Conservation (phyloP, 352 stramenopile genomes). For the Blastocystis hominis region DNA sequence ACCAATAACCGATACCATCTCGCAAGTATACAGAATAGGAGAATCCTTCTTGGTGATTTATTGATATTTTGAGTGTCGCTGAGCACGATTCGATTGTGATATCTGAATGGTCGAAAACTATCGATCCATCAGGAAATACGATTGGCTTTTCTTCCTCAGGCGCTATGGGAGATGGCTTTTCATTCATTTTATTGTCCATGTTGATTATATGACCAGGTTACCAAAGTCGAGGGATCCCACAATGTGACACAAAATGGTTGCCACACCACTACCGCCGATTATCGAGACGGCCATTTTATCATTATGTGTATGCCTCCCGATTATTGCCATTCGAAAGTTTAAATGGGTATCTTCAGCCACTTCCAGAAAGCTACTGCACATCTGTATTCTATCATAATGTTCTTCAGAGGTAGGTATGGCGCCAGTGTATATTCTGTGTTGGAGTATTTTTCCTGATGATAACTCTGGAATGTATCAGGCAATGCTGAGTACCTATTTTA, state of each 20-base stretch:
- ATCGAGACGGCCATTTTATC: constrained; percentile 20
- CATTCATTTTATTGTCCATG: neutral
- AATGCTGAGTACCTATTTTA: neutral
- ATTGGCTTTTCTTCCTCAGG: neutral
- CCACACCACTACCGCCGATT: neutral
- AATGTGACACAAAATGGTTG: neutral
- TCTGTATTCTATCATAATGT: neutral
- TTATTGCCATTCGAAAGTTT: neutral
- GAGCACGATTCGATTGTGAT: constrained; percentile 15
- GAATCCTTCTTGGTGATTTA: constrained; percentile 38
- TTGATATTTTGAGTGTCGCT: neutral
- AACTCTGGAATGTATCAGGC: neutral
- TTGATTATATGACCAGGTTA: neutral
- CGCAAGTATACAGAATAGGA: constrained; percentile 31
- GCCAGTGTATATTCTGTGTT: constrained; percentile 49
- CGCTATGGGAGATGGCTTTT: neutral
- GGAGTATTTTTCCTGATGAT: constrained; percentile 22
- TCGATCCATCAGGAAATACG: constrained; percentile 48
- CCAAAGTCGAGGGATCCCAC: constrained; percentile 17
- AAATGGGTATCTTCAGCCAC: constrained; percentile 26
- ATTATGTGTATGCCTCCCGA: neutral
- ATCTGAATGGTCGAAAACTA: constrained; percentile 4
- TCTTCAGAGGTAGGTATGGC: constrained; percentile 7
- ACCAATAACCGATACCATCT: neutral
- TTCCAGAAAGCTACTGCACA: constrained; percentile 49